Base-by-base conservation (phyloP, 2,329 filamentous ascomycete genomes). In the Coniochaeta sp. region DNA sequence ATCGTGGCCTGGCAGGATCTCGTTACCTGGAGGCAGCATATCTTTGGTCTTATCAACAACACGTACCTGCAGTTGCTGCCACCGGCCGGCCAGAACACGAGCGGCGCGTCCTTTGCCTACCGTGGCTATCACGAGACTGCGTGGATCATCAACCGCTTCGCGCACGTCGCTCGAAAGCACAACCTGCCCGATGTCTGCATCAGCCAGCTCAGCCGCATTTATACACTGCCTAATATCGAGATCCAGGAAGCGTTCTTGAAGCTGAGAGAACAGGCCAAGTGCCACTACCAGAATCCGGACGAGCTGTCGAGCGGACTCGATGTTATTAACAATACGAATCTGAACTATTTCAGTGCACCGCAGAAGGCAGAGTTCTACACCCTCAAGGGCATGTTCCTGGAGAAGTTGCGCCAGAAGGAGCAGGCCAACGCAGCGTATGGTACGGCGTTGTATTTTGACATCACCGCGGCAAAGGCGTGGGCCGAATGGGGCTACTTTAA, bases 311-410 rank as follows among this genome's bases (percentile, higher is more conserved):
- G 85, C 64, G 94, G 94, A 1, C 68, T 99, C 58, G 94, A 99
- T 64, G 94, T 99, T 3, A 99, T 99, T 67, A 99, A 99, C 70
- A 99, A 99, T 61, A 99, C 94, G 31, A 99, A 99, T 61, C 82
- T 99, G 52, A 96, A 95, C 68, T 99, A 99, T 74, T 99, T 99
- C 68, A 95, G 91, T 55, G 81, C 87, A 3, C 87, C 91, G 63
- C 94, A 99, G 67, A 99, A 99, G 71, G 94, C 94, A 8, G 94
- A 99, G 67, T 99, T 99, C 71, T 99, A 96, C 74, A 99, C 94
- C 0, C 80, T 99, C 51, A 99, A 99, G 78, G 94, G 94, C 55
- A 99, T 99, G 94, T 99, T 99, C 76, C 75, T 97, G 42, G 94
- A 95, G 65, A 96, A 96, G 68, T 79, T 99, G 9, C 85, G 85